Percentiles rank a stretch among this genome's conserved stretches.
Conservation (phyloP, 495 filamentous ascomycete genomes). For the Venustampulla echinocandica region DNA sequence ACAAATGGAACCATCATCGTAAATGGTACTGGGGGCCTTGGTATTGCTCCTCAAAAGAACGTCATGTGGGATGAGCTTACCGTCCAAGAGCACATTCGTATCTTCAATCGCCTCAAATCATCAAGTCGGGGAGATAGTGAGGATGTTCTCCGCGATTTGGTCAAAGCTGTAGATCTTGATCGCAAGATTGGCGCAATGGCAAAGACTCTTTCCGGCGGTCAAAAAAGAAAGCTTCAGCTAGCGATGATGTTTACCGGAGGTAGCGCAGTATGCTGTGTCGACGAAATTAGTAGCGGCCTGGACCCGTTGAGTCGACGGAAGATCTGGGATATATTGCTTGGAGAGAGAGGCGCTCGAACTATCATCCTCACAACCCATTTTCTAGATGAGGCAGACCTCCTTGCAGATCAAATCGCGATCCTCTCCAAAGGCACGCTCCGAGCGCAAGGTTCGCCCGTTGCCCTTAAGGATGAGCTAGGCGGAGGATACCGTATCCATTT, state of each 20-base stretch:
- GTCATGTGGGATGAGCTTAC: conserved; percentile 82
- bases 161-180: conserved; percentile 59
- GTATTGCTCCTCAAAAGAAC: conserved; percentile 83
- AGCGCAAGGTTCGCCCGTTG: conserved; percentile 68
- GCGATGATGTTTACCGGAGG: conserved; percentile 91
- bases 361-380: conserved; percentile 84
- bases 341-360: conserved; percentile 65
- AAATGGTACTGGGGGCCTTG: conserved; percentile 64
- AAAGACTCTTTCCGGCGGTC: conserved; percentile 71
- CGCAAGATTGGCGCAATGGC: conserved; percentile 57
- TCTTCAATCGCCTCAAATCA: conserved; percentile 72
- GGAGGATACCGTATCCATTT: conserved; percentile 73
- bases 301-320: conserved; percentile 75
- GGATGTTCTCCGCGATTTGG: conserved; percentile 47
- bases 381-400: conserved; percentile 67
- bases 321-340: conserved; percentile 83
- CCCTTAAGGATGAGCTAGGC: conserved; percentile 59
- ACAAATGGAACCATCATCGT: conserved; percentile 64
- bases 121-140: conserved; percentile 41
- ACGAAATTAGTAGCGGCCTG: conserved; percentile 76
- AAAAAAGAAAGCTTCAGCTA: conserved; percentile 84
- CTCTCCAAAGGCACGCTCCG: conserved; percentile 64
- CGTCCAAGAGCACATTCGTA: conserved; percentile 67
- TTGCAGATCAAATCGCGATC: conserved; percentile 71
- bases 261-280: conserved; percentile 74